Conservation (phyloP, 2,329 filamentous ascomycete species). For the Aspergillus ruber region DNA sequence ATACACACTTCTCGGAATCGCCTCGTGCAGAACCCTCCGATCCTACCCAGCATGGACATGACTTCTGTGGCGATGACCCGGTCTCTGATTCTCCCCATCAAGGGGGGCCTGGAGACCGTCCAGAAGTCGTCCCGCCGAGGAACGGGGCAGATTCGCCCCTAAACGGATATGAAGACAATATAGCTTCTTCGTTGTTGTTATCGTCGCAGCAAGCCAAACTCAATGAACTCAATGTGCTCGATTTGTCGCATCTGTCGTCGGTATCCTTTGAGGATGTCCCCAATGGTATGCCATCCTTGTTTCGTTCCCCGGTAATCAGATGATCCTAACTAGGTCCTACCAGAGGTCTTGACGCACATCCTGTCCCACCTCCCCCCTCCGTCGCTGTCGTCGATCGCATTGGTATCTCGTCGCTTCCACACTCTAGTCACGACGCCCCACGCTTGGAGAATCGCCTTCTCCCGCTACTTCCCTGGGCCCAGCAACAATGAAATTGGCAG, state of each 20-base stretch:
- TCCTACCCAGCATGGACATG: constrained; percentile 56
- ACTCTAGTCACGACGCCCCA: constrained; percentile 81
- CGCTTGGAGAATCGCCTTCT: constrained; percentile 88
- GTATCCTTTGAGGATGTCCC: constrained; percentile 59
- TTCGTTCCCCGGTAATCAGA: not conserved
- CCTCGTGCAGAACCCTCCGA: constrained; percentile 26
- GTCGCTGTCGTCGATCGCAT: constrained; percentile 71
- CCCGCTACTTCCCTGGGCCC: constrained; percentile 79
- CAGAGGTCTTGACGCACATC: constrained; percentile 88
- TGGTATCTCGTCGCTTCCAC: constrained; percentile 85
- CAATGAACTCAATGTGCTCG: constrained; percentile 46
- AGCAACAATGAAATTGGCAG: constrained; percentile 46
- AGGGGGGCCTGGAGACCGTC: constrained; percentile 33
- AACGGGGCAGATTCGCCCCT: constrained; percentile 16
- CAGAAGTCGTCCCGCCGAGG: constrained; percentile 16
- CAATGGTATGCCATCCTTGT: constrained; percentile 58
- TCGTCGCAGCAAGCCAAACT: constrained; percentile 40
- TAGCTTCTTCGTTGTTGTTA: constrained; percentile 34
- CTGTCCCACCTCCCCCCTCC: constrained; percentile 83
- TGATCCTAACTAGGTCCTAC: constrained; percentile 6
- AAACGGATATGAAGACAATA: constrained; percentile 23
- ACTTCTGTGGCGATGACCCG: constrained; percentile 37
- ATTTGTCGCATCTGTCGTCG: constrained; percentile 36
- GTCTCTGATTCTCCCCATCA: constrained; percentile 39
- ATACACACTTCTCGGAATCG: constrained; percentile 35